A percentile compares a stretch with the other conserved stretches of the same genome.
Evolutionary conservation across 2,329 filamentous ascomycete genomes (phyloP).

Genomic region (Seiridium unicorne): DNA sequence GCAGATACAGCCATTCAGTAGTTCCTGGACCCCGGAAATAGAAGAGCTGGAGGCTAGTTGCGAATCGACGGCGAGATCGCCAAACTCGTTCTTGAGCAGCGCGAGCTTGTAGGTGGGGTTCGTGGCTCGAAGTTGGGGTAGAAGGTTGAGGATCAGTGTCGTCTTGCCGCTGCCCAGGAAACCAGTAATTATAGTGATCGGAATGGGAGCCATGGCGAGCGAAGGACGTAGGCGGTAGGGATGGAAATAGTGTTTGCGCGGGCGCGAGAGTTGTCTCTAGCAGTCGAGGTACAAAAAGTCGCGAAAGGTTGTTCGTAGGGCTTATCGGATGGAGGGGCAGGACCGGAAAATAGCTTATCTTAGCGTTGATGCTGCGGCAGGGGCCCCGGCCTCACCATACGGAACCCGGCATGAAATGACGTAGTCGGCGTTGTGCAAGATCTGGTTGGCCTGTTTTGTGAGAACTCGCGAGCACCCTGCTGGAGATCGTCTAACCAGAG

Average conservation of each 20-base stretch:
- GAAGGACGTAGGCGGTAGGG: too few species aligned
- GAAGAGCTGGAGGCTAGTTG: constrained; percentile 81
- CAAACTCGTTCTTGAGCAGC: constrained; percentile 97
- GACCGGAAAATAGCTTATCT: constrained; percentile 8
- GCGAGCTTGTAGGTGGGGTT: constrained; percentile 81
- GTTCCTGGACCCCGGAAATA: constrained; percentile 86
- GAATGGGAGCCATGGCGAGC: constrained; percentile 62
- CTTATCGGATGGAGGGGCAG: constrained; percentile 11
- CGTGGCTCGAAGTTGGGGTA: constrained; percentile 79
- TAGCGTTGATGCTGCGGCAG: constrained; percentile 2
- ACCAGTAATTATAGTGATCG: constrained; percentile 92
- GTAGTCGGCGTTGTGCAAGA: too few species aligned
- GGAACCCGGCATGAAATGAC: neutral
- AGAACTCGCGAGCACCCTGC: too few species aligned
- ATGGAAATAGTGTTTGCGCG: too few species aligned
- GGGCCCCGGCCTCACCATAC: neutral
- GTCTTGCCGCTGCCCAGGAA: constrained; percentile 97
- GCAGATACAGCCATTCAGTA: constrained; percentile 97
- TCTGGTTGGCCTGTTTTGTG: too few species aligned
- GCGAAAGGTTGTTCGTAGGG: neutral
- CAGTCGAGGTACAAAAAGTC: neutral
- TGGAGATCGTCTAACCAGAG: too few species aligned
- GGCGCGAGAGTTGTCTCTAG: too few species aligned
- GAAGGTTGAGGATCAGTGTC: constrained; percentile 88
- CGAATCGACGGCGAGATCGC: constrained; percentile 89